phyloP scores from a whole-genome alignment of 768 basidiomycete species.

The Termitomyces sp. region DNA sequence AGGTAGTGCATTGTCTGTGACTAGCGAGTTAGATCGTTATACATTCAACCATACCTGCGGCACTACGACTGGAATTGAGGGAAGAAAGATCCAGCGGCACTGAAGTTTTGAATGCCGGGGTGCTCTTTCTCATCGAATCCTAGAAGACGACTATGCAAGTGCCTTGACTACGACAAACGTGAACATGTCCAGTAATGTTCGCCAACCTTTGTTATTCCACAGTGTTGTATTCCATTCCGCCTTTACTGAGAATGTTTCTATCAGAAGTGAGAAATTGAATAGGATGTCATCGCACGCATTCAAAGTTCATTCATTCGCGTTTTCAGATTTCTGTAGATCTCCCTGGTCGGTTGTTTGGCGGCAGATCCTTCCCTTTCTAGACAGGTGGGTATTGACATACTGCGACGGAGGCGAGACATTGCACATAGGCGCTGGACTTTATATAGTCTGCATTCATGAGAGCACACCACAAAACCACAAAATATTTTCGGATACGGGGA shows the following conservation, averaged over 20 bases:
- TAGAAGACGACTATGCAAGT: constrained; percentile 38
- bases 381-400: no score
- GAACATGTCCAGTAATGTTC: not conserved
- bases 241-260: constrained; percentile 20
- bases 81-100: constrained; percentile 6
- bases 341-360: constrained; percentile 35
- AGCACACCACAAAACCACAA: no score
- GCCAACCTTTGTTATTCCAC: constrained; percentile 59
- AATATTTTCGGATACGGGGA: constrained; percentile 35
- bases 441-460: no score
- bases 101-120: constrained; percentile 21
- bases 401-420: no score
- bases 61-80: constrained; percentile 37
- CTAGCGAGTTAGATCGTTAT: constrained; percentile 37
- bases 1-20: constrained; percentile 37
- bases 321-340: constrained; percentile 64
- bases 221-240: constrained; percentile 47
- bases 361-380: no score
- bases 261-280: constrained; percentile 17
- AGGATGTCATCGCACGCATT: constrained; percentile 48
- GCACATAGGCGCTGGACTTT: no score
- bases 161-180: not conserved
- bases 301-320: constrained; percentile 57
- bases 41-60: constrained; percentile 41
- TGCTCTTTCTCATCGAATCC: constrained; percentile 52